Evolutionary conservation across 352 stramenopile genomes (phyloP).

Genomic region (Pilasporangium apinafurcum): DNA sequence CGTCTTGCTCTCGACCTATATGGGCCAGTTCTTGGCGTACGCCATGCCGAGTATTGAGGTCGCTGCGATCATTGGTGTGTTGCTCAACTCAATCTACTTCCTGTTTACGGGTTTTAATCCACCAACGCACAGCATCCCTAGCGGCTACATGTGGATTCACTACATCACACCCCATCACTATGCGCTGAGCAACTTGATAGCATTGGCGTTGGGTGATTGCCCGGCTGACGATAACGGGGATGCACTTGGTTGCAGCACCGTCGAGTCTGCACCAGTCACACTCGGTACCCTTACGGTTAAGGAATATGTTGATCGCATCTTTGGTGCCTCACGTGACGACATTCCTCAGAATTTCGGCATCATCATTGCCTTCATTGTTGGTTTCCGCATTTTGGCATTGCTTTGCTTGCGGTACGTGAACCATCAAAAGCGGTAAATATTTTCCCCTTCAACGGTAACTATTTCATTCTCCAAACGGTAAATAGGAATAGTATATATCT

Average conservation of each 20-base stretch:
- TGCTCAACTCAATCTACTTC: constrained; percentile 19
- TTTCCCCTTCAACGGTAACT: background rate
- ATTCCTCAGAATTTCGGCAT: constrained; percentile 13
- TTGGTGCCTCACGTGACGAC: constrained; percentile 6
- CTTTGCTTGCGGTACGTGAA: constrained; percentile 15
- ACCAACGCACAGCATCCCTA: constrained; percentile 7
- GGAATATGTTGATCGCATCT: constrained; percentile 14
- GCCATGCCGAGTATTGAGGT: constrained; percentile 14
- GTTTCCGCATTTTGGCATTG: constrained; percentile 13
- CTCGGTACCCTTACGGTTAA: constrained; percentile 7
- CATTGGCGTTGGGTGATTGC: constrained; percentile 5
- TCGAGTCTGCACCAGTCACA: constrained; percentile 3
- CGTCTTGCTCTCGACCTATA: constrained; percentile 16
- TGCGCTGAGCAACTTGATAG: constrained; percentile 1
- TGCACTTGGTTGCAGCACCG: constrained; percentile 4
- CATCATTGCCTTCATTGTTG: constrained; percentile 13
- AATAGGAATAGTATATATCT: too few species aligned
- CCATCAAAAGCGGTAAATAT: constrained; percentile 14
- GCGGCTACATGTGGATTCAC: constrained; percentile 17
- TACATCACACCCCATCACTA: constrained; percentile 13
- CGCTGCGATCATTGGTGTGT: constrained; percentile 10
- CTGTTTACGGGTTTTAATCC: constrained; percentile 19
- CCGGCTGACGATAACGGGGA: background rate
- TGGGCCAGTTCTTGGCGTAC: constrained; percentile 12
- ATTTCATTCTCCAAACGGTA: too few species aligned